These are phyloP conservation scores for Candida oleophila DNA, from an alignment of 805 yeast genomes.

Conservation along the genomic window DNA sequence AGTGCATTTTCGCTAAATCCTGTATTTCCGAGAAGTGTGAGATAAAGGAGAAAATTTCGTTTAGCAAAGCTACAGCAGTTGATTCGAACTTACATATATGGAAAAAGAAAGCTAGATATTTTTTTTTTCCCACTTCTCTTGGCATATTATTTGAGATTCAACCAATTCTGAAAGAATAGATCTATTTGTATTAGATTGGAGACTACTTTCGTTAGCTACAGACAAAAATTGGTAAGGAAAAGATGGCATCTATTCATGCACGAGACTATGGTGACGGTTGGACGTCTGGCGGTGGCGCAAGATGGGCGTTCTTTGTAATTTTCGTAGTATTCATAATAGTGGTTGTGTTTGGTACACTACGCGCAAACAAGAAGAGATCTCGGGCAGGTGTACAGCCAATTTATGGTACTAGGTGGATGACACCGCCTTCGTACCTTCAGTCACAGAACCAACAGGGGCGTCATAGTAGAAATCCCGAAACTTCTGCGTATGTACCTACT, in stretches of 20 bases:
- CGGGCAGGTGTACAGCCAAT: slow-evolving; percentile 56
- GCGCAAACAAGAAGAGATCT: slow-evolving; percentile 54
- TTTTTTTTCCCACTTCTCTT: too few species aligned
- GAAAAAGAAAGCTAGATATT: too few species aligned
- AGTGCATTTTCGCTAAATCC: neutral
- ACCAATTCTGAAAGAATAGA: too few species aligned
- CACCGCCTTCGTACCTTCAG: slow-evolving; percentile 76
- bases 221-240: neutral
- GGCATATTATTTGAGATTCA: too few species aligned
- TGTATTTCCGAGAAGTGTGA: neutral
- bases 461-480: slow-evolving; percentile 39
- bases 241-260: neutral
- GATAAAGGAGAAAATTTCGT: neutral
- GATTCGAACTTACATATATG: neutral
- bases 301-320: slow-evolving; percentile 68
- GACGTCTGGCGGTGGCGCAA: slow-evolving; percentile 36
- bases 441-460: slow-evolving; percentile 55
- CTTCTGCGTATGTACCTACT: slow-evolving; percentile 57
- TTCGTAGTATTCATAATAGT: slow-evolving; percentile 49
- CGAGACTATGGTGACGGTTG: slow-evolving; percentile 9
- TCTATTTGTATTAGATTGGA: too few species aligned
- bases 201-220: neutral
- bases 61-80: neutral
- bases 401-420: slow-evolving; percentile 79
- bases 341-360: slow-evolving; percentile 49